Percentiles rank a stretch among this genome's conserved stretches.
phyloP scores from a whole-genome alignment of 73 alveolate genomes.

The Tetrahymena elliotti region DNA sequence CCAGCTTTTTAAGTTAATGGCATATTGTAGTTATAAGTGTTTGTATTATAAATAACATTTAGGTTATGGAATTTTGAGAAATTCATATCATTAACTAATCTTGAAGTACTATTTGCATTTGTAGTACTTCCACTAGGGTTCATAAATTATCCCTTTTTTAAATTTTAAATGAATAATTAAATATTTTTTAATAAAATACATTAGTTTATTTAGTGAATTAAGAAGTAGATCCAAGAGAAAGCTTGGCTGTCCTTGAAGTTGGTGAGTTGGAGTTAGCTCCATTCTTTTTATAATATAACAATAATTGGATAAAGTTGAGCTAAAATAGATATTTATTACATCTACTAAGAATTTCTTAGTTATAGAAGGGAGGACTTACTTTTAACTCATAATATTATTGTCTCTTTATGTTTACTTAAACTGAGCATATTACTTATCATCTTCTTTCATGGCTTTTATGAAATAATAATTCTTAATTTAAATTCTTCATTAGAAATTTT shows the following conservation, averaged over 20 bases:
- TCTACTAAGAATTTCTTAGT: neutral
- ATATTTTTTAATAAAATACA: neutral
- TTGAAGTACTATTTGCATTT: neutral
- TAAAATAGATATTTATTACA: neutral
- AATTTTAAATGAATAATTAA: neutral
- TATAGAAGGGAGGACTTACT: neutral
- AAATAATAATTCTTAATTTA: neutral
- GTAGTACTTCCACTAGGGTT: neutral
- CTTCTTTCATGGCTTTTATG: neutral
- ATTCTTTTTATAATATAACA: neutral
- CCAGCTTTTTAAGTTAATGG: neutral
- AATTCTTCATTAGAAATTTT: neutral
- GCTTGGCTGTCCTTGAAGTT: neutral
- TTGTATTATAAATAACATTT: constrained; percentile 27
- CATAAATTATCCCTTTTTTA: neutral
- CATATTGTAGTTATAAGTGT: constrained; percentile 25
- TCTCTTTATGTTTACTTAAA: neutral
- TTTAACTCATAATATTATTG: neutral
- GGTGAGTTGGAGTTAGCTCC: neutral
- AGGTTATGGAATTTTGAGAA: constrained; percentile 15
- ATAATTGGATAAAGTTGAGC: neutral
- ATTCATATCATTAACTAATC: neutral
- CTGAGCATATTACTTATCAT: neutral
- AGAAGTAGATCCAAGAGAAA: neutral
- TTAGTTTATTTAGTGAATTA: neutral